A percentile compares a stretch with the other conserved stretches of the same genome.
phyloP scores from a whole-genome alignment of 805 yeast genomes.

The Hanseniaspora nectarophila region DNA sequence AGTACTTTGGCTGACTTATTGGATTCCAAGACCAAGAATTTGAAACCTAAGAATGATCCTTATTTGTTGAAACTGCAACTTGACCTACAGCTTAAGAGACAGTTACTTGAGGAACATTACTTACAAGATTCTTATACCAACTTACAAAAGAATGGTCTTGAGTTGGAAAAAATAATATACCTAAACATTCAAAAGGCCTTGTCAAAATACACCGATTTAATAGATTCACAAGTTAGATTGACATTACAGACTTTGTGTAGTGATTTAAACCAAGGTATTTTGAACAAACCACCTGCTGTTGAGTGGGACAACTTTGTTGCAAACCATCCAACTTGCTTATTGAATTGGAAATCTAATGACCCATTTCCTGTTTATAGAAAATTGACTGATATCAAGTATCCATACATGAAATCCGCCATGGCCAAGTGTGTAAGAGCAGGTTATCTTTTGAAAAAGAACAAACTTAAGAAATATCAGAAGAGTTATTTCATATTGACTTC shows the following conservation, averaged over 20 bases:
- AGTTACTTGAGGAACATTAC: slow-evolving; percentile 51
- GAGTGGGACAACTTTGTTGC: slow-evolving; percentile 63
- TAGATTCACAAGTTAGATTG: slow-evolving; percentile 43
- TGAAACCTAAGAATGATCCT: slow-evolving; percentile 45
- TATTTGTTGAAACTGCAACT: slow-evolving; percentile 48
- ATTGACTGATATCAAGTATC: slow-evolving; percentile 41
- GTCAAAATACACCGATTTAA: slow-evolving; percentile 38
- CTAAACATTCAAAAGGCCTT: slow-evolving; percentile 49
- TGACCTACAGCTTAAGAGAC: slow-evolving; percentile 55
- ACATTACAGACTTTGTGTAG: slow-evolving; percentile 42
- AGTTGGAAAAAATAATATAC: slow-evolving; percentile 51
- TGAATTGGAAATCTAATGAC: slow-evolving; percentile 30
- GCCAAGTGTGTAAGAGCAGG: slow-evolving; percentile 51
- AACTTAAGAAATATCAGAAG: slow-evolving; percentile 47
- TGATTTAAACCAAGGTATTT: slow-evolving; percentile 36
- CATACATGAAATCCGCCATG: slow-evolving; percentile 40
- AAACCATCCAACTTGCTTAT: slow-evolving; percentile 32
- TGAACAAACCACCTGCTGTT: slow-evolving; percentile 43
- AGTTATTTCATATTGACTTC: slow-evolving; percentile 60
- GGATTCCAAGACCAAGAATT: slow-evolving; percentile 11
- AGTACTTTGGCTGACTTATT: slow-evolving; percentile 18
- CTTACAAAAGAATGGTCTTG: slow-evolving; percentile 53
- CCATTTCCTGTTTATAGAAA: slow-evolving; percentile 36
- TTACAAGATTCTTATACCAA: slow-evolving; percentile 54
- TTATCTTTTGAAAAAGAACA: slow-evolving; percentile 46